Evolutionary conservation across 2,329 filamentous ascomycete genomes (phyloP).

Genomic region (Bertia moriformis): DNA sequence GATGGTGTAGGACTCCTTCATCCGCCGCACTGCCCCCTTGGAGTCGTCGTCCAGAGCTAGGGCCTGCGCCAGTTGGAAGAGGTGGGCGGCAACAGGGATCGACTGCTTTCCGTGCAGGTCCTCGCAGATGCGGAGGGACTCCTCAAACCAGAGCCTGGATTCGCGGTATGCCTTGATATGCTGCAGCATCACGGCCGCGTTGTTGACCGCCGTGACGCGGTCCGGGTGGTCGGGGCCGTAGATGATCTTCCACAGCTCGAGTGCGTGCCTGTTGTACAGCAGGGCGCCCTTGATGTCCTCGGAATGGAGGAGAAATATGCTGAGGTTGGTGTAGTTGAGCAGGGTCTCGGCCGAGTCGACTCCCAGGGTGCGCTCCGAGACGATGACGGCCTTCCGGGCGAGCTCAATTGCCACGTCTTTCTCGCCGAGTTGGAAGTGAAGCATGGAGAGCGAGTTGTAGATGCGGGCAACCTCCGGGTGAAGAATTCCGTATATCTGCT

Average conservation of each 20-base stretch:
- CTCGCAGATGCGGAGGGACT: constrained; percentile 77
- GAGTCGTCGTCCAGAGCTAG: constrained; percentile 90
- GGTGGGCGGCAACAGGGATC: constrained; percentile 81
- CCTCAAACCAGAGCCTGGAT: constrained; percentile 92
- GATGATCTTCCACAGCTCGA: constrained; percentile 92
- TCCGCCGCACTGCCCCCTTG: constrained; percentile 77
- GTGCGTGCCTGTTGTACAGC: constrained; percentile 76
- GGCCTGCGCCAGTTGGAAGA: constrained; percentile 94
- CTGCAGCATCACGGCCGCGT: constrained; percentile 96
- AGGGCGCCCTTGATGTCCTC: constrained; percentile 84
- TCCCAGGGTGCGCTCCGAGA: constrained; percentile 84
- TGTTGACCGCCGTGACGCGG: constrained; percentile 97
- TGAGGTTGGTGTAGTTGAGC: constrained; percentile 88
- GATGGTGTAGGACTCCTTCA: constrained; percentile 94
- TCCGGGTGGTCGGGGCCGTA: constrained; percentile 89
- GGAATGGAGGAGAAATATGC: constrained; percentile 80
- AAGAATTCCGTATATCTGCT: constrained; percentile 95
- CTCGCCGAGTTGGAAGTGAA: constrained; percentile 96
- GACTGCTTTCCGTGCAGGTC: constrained; percentile 77
- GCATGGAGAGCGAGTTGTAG: constrained; percentile 86
- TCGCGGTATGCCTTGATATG: constrained; percentile 87
- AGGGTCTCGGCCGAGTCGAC: constrained; percentile 89
- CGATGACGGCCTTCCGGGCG: constrained; percentile 89
- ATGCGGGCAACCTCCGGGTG: constrained; percentile 91
- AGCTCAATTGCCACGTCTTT: constrained; percentile 91